Conservation (phyloP, 1,284 basidiomycete genomes). For the Lentinula novae-zelandiae region DNA sequence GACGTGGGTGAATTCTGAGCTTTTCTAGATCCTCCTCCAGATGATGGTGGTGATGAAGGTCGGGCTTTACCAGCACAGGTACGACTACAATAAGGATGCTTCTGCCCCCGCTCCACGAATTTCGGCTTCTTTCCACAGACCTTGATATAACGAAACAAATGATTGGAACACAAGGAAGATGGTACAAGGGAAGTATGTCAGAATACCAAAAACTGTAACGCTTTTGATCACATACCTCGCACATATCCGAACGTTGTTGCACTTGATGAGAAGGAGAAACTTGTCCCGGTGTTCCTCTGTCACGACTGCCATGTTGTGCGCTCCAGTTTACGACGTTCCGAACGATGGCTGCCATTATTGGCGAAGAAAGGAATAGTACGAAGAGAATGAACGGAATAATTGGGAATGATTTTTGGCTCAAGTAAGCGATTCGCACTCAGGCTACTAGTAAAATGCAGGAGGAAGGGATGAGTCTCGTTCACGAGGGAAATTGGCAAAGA, state of each 20-base stretch:
- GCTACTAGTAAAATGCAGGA: too few species aligned
- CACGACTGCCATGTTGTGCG: constrained; percentile 21
- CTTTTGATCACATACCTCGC: neutral
- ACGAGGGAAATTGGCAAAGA: too few species aligned
- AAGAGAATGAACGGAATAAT: neutral
- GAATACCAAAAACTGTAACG: neutral
- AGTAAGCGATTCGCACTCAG: too few species aligned
- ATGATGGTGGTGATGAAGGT: neutral
- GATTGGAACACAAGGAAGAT: neutral
- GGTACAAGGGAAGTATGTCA: neutral
- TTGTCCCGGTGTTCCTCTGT: constrained; percentile 6
- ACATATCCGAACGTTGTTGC: constrained; percentile 29
- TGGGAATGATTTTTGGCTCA: neutral
- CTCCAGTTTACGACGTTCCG: constrained; percentile 36
- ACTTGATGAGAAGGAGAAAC: constrained; percentile 10
- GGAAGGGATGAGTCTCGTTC: too few species aligned
- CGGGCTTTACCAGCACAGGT: constrained; percentile 50
- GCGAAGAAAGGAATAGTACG: constrained; percentile 12
- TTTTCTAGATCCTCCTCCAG: neutral
- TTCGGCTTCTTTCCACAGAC: constrained; percentile 56
- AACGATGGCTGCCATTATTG: constrained; percentile 35
- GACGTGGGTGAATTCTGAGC: neutral
- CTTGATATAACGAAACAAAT: constrained; percentile 25
- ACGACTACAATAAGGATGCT: constrained; percentile 57
- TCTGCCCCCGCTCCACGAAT: constrained; percentile 50